A percentile compares a stretch with the other conserved stretches of the same genome.
Evolutionary conservation across 495 filamentous ascomycete species (phyloP).

Genomic region (Neurospora hispaniola): DNA sequence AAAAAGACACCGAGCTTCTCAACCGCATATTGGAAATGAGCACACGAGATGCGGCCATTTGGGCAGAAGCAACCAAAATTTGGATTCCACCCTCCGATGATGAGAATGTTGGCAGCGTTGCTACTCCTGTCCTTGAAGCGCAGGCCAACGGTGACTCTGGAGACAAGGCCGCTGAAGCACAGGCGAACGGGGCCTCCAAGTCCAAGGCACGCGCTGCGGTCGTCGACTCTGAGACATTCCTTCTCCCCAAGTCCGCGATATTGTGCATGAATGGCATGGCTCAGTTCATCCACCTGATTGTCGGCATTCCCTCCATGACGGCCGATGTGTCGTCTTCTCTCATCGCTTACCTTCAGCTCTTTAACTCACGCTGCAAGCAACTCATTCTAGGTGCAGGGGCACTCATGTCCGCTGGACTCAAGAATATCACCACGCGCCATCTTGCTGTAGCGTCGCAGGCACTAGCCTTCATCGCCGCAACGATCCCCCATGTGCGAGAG

Average conservation of each 20-base stretch:
- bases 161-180: slow-evolving; percentile 11
- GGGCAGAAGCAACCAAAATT: slow-evolving; percentile 60
- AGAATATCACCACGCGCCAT: slow-evolving; percentile 94
- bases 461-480: slow-evolving; percentile 71
- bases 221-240: slow-evolving; percentile 76
- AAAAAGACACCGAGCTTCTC: slow-evolving; percentile 52
- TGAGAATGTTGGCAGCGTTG: slow-evolving; percentile 13
- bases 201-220: slow-evolving; percentile 61
- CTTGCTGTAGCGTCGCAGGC: slow-evolving; percentile 87
- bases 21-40: slow-evolving; percentile 63
- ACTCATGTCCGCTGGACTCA: slow-evolving; percentile 79
- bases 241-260: slow-evolving; percentile 73
- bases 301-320: slow-evolving; percentile 78
- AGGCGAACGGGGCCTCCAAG: slow-evolving; percentile 47
- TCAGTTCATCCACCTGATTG: slow-evolving; percentile 69
- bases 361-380: slow-evolving; percentile 89
- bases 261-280: slow-evolving; percentile 71
- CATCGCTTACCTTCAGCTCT: slow-evolving; percentile 62
- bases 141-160: slow-evolving; percentile 16
- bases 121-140: neutral
- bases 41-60: slow-evolving; percentile 66
- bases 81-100: slow-evolving; percentile 47
- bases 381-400: slow-evolving; percentile 92
- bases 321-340: slow-evolving; percentile 63
- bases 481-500: slow-evolving; percentile 86